Evolutionary conservation across 257 asterid species (phyloP).

Genomic region (Ocimum tenuiflorum): DNA sequence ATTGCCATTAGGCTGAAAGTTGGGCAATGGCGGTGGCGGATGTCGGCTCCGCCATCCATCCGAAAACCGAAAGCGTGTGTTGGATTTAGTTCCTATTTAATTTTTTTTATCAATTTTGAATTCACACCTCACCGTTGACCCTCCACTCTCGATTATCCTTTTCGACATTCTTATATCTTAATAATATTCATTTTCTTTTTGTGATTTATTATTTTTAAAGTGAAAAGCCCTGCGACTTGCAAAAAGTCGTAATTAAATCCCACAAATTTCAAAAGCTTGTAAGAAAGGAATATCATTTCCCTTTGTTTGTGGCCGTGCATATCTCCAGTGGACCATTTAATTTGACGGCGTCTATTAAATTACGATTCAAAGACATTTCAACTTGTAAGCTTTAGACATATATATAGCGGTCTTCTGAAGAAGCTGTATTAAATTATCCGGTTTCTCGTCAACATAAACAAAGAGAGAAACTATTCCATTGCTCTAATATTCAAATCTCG

Average conservation of each 20-base stretch:
- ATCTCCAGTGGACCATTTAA: constrained; percentile 7
- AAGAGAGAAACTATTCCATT: background rate
- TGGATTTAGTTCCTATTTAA: constrained; percentile 14
- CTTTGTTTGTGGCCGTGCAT: background rate
- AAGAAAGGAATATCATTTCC: background rate
- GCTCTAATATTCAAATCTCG: background rate
- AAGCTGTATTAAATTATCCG: background rate
- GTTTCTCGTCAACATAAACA: constrained; percentile 18
- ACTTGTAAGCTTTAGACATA: constrained; percentile 2
- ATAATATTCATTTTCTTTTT: too few relatives aligned
- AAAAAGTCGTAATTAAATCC: background rate
- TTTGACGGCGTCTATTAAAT: constrained; percentile 21
- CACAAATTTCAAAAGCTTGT: background rate
- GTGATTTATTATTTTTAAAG: too few relatives aligned
- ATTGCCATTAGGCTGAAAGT: background rate
- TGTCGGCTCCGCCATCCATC: constrained; percentile 31
- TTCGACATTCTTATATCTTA: too few relatives aligned
- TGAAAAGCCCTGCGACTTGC: background rate
- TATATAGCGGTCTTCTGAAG: constrained; percentile 20
- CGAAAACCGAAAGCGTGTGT: background rate
- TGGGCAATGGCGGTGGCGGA: constrained; percentile 11
- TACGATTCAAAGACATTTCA: background rate
- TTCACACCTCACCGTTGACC: constrained; percentile 31
- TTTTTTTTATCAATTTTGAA: too few relatives aligned
- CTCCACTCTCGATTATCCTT: background rate